Evolutionary conservation across 2,329 filamentous ascomycete genomes (phyloP), one percentile per base, ranked within the genome.

Genomic region (Botrytis sinoallii): DNA sequence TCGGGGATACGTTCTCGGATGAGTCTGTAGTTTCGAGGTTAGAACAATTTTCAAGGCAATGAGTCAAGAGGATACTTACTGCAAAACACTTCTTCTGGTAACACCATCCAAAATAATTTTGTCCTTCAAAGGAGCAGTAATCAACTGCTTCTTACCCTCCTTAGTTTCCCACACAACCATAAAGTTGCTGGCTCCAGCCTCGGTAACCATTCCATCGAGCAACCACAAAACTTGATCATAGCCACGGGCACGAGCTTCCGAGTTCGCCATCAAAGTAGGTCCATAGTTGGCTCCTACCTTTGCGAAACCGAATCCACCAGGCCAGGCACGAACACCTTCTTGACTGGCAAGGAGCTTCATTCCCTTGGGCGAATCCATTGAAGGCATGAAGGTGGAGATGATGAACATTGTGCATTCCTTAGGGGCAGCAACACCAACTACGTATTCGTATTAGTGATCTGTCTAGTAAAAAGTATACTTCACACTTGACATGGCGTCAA

Each of bases 271-370:
- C 71, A 98, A 86, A 32, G 89, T 91, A 29, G 95, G 95, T 0
- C 95, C 95, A 82, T 97, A 98, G 86, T 97, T 98, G 75, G 95
- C 95, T 72, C 95, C 95, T 48, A 98, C 89, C 84, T 98, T 98
- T 75, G 94, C 94, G 81, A 92, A 95, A 0, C 95, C 95, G 82
- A 97, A 97, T 16, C 95, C 95, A 75, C 95, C 95, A 32, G 93
- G 94, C 95, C 95, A 98, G 20, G 95, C 94, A 77, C 95, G 91
- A 74, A 97, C 90, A 82, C 97, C 93, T 77, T 95, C 90, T 72
- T 89, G 88, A 64, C 89, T 93, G 0, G 94, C 95, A 80, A 95
- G 88, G 64, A 97, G 88, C 79, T 88, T 91, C 86, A 97, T 87
- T 76, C 89, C 89, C 48, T 86, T 87, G 0, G 81, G 77, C 20